Conservation (phyloP, 345 rosid genomes). For the rapeseed (Brassica napus) region Da-Ae NC_063434.1:26206001-26206500, state of each 20-base stretch:
- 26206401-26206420: slow-evolving; percentile 33
- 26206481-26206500: background rate
- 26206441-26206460: background rate
- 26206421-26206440: background rate
- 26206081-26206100: background rate
- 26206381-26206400: slow-evolving; percentile 29
- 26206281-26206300: background rate
- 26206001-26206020: background rate
- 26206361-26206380: background rate
- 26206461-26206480: background rate
- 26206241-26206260: background rate
- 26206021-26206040: background rate
- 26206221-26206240: background rate
- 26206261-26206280: background rate
- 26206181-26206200: too few species aligned
- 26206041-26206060: background rate
- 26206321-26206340: slow-evolving; percentile 39
- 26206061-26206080: background rate
- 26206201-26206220: background rate
- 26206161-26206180: background rate
- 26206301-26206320: slow-evolving; percentile 10
- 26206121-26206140: slow-evolving; percentile 1
- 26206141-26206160: slow-evolving; percentile 9
- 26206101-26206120: background rate
- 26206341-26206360: slow-evolving; percentile 10